These are phyloP conservation scores for Glebionis coronaria DNA, from an alignment of 129 eudicot genomes.

Conservation along the genomic window DNA sequence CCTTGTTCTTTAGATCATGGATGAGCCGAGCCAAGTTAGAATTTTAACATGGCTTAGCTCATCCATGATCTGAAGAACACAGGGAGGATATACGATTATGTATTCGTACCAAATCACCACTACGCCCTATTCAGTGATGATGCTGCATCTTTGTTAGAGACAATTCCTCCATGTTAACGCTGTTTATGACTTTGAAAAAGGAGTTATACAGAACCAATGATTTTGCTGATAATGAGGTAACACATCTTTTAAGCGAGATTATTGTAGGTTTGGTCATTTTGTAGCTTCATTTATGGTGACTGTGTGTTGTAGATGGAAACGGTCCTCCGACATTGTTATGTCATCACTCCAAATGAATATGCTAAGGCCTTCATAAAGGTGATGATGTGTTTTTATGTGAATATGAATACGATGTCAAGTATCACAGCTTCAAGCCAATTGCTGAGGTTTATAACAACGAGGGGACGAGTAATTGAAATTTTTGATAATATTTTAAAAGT, in stretches of 20 bases:
- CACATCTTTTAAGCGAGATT: conserved; percentile 3
- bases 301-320: conserved; percentile 68
- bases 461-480: conserved; percentile 39
- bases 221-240: conserved; percentile 86
- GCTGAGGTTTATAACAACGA: conserved; percentile 59
- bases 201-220: conserved; percentile 90
- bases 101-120: too few species aligned
- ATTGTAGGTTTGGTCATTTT: neutral
- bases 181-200: conserved; percentile 77
- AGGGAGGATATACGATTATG: too few species aligned
- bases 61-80: too few species aligned
- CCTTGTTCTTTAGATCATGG: too few species aligned
- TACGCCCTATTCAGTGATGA: too few species aligned
- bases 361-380: conserved; percentile 67
- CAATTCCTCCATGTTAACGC: too few species aligned
- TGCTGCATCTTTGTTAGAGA: too few species aligned
- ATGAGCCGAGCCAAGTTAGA: too few species aligned
- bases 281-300: too few species aligned
- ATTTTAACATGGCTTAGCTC: too few species aligned
- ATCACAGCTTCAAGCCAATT: conserved; percentile 89
- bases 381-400: conserved; percentile 96
- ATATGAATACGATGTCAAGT: conserved; percentile 79
- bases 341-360: conserved; percentile 75
- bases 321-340: conserved; percentile 75
- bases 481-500: neutral